Evolutionary conservation across 2,329 filamentous ascomycete species (phyloP).

Genomic region (Phoma sp.): DNA sequence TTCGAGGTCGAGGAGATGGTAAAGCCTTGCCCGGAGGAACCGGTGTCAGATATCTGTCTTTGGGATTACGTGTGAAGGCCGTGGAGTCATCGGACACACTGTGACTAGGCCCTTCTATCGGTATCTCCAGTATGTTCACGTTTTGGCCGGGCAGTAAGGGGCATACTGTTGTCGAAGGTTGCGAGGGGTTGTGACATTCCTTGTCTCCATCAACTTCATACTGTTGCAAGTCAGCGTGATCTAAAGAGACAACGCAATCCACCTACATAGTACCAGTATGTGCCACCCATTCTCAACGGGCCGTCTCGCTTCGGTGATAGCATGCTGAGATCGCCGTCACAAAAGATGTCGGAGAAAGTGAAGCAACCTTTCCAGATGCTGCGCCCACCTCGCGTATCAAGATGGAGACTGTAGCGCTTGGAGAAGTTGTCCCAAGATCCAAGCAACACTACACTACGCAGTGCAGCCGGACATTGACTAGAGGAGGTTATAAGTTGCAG

Average conservation of each 20-base stretch:
- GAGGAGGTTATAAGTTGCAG: conserved; percentile 30
- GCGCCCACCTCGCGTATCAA: conserved; percentile 75
- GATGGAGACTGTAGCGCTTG: conserved; percentile 79
- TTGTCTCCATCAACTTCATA: conserved; percentile 84
- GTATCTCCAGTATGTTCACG: conserved; percentile 84
- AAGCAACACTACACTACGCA: conserved; percentile 77
- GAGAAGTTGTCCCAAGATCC: conserved; percentile 97
- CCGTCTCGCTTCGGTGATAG: conserved; percentile 69
- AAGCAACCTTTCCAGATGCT: conserved; percentile 89
- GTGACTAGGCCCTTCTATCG: conserved; percentile 68
- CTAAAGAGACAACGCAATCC: background rate
- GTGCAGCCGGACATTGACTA: conserved; percentile 52
- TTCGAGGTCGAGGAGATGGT: conserved; percentile 28
- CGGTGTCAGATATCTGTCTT: conserved; percentile 77
- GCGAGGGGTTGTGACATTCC: conserved; percentile 76
- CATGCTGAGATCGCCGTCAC: conserved; percentile 70
- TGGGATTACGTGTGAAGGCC: conserved; percentile 78
- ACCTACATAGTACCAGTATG: conserved; percentile 94
- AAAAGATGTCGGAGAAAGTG: conserved; percentile 83
- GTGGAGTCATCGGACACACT: conserved; percentile 72
- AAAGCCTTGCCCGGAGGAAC: conserved; percentile 54
- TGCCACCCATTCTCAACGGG: conserved; percentile 88
- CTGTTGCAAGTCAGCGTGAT: conserved; percentile 55
- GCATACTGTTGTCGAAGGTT: conserved; percentile 79
- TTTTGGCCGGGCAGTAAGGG: conserved; percentile 87